These are phyloP conservation scores for Quercus lobata DNA, from an alignment of 331 rosid genomes.

Conservation along the genomic window DNA sequence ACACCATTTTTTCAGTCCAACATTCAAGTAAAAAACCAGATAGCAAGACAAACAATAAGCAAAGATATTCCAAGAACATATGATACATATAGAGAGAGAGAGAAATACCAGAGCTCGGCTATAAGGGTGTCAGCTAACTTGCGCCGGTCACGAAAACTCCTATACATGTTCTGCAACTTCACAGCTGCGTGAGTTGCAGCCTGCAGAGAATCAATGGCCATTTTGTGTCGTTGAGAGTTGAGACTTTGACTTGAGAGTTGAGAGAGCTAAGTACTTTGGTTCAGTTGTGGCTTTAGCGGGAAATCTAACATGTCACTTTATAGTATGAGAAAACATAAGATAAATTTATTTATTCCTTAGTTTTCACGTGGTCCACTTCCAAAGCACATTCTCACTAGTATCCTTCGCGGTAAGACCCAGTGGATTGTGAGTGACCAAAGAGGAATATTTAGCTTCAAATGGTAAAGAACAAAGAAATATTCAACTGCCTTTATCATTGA, in stretches of 20 bases:
- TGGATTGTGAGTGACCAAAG: no score
- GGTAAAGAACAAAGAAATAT: not conserved
- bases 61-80: not conserved
- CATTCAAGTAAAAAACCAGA: not conserved
- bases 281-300: not conserved
- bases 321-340: not conserved
- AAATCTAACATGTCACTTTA: not conserved
- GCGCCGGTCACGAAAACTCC: slow-evolving; percentile 2
- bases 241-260: not conserved
- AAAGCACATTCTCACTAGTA: not conserved
- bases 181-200: not conserved
- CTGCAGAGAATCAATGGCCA: not conserved
- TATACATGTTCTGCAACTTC: not conserved
- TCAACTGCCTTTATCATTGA: not conserved
- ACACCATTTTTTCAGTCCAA: not conserved
- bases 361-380: slow-evolving; percentile 1
- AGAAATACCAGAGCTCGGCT: not conserved
- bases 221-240: not conserved
- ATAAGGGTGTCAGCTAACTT: not conserved
- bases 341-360: not conserved
- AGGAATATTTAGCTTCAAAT: no score
- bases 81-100: not conserved
- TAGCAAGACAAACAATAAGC: not conserved
- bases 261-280: not conserved
- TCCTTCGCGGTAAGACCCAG: no score